Base-by-base conservation (phyloP, 495 filamentous ascomycete genomes). In the Tricharina praecox region DNA sequence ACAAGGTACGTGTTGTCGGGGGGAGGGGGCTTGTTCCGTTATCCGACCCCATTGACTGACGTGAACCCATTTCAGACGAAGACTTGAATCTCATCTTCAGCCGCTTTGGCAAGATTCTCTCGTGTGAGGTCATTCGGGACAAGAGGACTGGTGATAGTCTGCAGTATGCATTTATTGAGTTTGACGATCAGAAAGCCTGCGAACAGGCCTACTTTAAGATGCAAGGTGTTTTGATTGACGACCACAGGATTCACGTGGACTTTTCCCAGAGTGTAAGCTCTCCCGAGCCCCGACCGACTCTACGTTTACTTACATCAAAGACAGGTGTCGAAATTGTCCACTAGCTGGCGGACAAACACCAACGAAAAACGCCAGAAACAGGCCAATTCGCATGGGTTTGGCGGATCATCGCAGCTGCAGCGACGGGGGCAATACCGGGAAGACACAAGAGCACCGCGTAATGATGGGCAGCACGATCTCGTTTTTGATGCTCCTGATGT, bases 181-280 rank as follows among this genome's bases (percentile, higher is more conserved):
- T 92, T 56, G 85, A 86, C 47, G 76, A 93, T 15, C 84, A 93
- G 61, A 76, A 81, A 54, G 79, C 83, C 50, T 96, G 88, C 63
- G 90, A 96, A 65, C 81, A 86, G 44, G 90, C 90, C 11, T 97
- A 96, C 59, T 87, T 87, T 67, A 97, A 97, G 66, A 97, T 96
- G 90, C 82, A 96, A 61, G 79, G 77, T 3, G 86, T 95, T 4
- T 66, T 97, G 48, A 96, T 96, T 58, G 90, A 97, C 54, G 90
- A 97, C 59, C 86, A 94, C 50, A 81, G 90, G 28, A 96, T 97
- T 47, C 90, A 96, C 62, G 92, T 97, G 41, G 90, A 97, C 62
- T 97, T 97, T 66, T 93, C 86, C 24, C 90, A 97, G 63, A 93
- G 85, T 62, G 90, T 90, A 61, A 53, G 70, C 61, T n/a, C 23